Evolutionary conservation across 352 stramenopile genomes (phyloP).

Genomic region (Aphanomyces cochlioides): DNA sequence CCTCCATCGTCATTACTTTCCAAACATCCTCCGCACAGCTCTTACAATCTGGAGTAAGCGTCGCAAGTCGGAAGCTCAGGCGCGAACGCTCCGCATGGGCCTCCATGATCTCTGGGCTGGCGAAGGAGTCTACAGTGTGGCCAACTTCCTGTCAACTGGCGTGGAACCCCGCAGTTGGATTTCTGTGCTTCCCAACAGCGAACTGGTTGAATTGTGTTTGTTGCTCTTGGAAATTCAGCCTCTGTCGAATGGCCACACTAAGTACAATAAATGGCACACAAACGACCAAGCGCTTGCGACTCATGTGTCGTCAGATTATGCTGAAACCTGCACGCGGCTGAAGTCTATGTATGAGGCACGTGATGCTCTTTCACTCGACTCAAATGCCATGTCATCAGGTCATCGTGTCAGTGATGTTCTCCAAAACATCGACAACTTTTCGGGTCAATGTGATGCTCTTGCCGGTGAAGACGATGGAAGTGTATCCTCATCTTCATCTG

Average conservation of each 20-base stretch:
- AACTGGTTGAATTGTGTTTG: constrained; percentile 13
- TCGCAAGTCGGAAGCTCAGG: constrained; percentile 19
- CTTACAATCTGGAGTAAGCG: constrained; percentile 16
- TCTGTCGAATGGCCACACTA: constrained; percentile 7
- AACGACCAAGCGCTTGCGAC: not conserved
- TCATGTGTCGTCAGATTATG: not conserved
- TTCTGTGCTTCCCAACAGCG: constrained; percentile 17
- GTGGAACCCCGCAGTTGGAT: constrained; percentile 22
- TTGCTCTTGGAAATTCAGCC: constrained; percentile 19
- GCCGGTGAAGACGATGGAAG: not conserved
- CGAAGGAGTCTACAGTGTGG: constrained; percentile 19
- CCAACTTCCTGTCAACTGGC: constrained; percentile 12
- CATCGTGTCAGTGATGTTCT: constrained; percentile 16
- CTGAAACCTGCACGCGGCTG: constrained; percentile 16
- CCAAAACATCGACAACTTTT: constrained; percentile 6
- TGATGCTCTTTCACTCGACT: constrained; percentile 5
- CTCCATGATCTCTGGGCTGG: constrained; percentile 21
- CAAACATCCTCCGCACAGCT: constrained; percentile 17
- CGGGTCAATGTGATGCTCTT: constrained; percentile 2
- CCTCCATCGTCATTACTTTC: constrained; percentile 19
- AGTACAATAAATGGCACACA: constrained; percentile 17
- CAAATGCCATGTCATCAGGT: not conserved
- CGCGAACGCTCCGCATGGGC: constrained; percentile 2
- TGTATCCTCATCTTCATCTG: not conserved
- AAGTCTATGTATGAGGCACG: constrained; percentile 23